Base-by-base conservation (phyloP, 768 basidiomycete genomes). In the Filobasidium wieringae region DNA sequence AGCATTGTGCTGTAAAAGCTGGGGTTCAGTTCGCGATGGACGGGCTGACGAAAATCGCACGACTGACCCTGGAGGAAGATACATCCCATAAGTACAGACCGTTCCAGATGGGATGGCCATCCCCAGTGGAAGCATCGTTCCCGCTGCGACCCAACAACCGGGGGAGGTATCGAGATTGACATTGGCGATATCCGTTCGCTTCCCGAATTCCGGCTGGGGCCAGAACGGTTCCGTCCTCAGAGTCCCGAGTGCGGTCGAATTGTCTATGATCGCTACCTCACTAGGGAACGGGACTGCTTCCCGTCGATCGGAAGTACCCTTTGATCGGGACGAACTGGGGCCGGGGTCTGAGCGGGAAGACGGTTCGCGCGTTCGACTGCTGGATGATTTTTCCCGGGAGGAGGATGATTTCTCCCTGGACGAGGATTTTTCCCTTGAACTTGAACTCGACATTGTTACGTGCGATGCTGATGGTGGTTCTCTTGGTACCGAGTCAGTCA, bases 101-200 rank as follows among this genome's bases (percentile, higher is more conserved):
- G 52, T 34, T 14, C 19, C 22, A 7, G 32, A 37, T 2, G 43
- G 43, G 14, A 47, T 47, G 11, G 34, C 50, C 41, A 57, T 29
- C 19, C 57, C 57, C 22, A 58, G 27, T 1, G 60, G 60, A 22
- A 61, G 57, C 60, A 61, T 61, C 15, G 60, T 61, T n/a, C 60
- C 60, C 5, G 60, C 60, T 1, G 60, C 53, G 1, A 61, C 55
- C 29, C 56, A 51, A 7, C 49, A 51, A 11, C 60, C 60, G 7
- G 33, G 12, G 24, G 55, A 61, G 17, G 60, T 61, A 9, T 61
- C 57, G 7, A 40, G 55, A 32, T 61, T 61, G 15, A 61, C 55
- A 24, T 61, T 61, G 17, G 56, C 49, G 39, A 61, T 61, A 9
- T 61, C 55, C 27, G 55, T 57, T 29, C 47, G 31, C 24, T 57